Evolutionary conservation across 2,329 filamentous ascomycete genomes (phyloP).

Genomic region (Coleophoma crateriformis): DNA sequence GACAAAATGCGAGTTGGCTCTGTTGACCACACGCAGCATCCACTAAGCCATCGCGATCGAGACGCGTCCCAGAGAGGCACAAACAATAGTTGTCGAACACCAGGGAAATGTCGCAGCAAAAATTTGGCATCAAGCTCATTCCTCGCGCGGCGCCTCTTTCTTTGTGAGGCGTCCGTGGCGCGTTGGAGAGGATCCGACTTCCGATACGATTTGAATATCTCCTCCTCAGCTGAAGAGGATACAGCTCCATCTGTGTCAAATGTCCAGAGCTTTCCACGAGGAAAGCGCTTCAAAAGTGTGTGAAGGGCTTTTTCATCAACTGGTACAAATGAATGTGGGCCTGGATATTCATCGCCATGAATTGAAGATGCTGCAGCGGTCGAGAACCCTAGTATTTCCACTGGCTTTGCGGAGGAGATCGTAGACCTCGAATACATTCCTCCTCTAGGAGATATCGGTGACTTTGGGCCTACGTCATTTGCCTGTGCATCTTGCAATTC

Average conservation of each 20-base stretch:
- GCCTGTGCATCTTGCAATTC: neutral
- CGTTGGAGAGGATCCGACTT: constrained; percentile 2
- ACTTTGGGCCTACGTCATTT: constrained; percentile 1
- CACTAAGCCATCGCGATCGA: constrained; percentile 41
- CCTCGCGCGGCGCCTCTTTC: constrained; percentile 9
- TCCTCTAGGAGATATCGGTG: constrained; percentile 1
- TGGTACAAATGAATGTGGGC: constrained; percentile 16
- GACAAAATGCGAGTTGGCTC: constrained; percentile 27
- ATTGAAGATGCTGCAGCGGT: constrained; percentile 22
- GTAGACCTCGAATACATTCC: constrained; percentile 12
- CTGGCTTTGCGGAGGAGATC: constrained; percentile 9
- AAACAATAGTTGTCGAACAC: constrained; percentile 39
- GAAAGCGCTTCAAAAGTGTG: constrained; percentile 34
- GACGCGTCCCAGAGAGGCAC: constrained; percentile 43
- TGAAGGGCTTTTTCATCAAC: constrained; percentile 23
- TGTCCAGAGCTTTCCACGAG: constrained; percentile 40
- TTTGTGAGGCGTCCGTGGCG: constrained; percentile 6
- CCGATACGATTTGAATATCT: constrained; percentile 10
- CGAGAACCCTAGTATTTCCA: constrained; percentile 25
- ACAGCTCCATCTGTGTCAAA: constrained; percentile 36
- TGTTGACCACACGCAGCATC: constrained; percentile 40
- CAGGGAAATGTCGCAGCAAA: constrained; percentile 34
- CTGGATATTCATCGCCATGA: constrained; percentile 20
- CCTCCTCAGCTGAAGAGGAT: constrained; percentile 38
- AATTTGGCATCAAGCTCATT: constrained; percentile 22